A percentile compares a stretch with the other conserved stretches of the same genome.
Evolutionary conservation across 2,329 filamentous ascomycete genomes (phyloP).

Genomic region (Hypoxylon sp.): DNA sequence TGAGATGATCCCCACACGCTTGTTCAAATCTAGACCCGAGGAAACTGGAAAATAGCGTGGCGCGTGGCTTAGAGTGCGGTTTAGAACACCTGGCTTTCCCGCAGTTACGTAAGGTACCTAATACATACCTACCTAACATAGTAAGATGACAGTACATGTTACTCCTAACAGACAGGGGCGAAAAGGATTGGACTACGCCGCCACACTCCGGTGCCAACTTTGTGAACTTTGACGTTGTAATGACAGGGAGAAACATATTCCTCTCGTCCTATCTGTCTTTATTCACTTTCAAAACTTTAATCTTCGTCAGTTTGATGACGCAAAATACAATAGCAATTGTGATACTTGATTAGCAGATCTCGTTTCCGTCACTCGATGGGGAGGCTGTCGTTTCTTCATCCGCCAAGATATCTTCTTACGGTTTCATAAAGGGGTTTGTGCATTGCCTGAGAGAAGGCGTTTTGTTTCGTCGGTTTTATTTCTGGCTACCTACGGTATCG

Average conservation of each 20-base stretch:
- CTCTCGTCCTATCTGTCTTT: conserved; percentile 15
- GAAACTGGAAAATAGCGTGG: conserved; percentile 9
- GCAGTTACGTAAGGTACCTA: conserved; percentile 24
- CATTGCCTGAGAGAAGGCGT: conserved; percentile 40
- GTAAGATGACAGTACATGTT: background rate
- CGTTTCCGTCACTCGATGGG: conserved; percentile 23
- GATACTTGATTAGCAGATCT: conserved; percentile 24
- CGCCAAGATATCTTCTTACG: conserved; percentile 30
- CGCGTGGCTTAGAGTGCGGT: conserved; percentile 34
- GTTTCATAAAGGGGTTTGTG: conserved; percentile 43
- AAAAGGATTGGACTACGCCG: conserved; percentile 27
- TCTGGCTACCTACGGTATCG: background rate
- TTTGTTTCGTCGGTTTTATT: conserved; percentile 29
- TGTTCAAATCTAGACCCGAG: conserved; percentile 25
- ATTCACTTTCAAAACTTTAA: conserved; percentile 1
- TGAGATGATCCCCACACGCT: conserved; percentile 27
- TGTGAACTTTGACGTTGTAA: background rate
- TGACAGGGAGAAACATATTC: conserved; percentile 7
- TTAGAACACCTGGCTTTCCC: conserved; percentile 44
- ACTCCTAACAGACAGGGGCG: background rate
- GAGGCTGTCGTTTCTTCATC: conserved; percentile 23
- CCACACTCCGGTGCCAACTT: conserved; percentile 30
- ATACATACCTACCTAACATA: no score
- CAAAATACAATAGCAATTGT: conserved; percentile 12
- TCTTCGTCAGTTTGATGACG: conserved; percentile 12